A percentile compares a stretch with the other conserved stretches of the same genome.
phyloP scores from a whole-genome alignment of 2,329 filamentous ascomycete species.

The Hirsutella rhossiliensis region DNA sequence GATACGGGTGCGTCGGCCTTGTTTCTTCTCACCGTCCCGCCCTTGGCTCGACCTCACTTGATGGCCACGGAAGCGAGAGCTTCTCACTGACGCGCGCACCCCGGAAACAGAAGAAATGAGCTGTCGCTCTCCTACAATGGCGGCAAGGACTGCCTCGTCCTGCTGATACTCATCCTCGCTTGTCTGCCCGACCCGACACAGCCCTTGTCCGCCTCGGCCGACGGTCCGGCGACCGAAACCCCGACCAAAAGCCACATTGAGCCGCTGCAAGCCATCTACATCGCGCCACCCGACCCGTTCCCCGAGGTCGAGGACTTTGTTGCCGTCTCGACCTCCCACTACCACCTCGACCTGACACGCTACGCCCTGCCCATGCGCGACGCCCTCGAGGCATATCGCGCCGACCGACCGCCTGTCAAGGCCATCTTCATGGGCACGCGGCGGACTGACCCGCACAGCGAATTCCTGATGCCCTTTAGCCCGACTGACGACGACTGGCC shows the following conservation, averaged over 20 bases:
- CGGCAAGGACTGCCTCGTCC: conserved; percentile 92
- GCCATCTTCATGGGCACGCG: conserved; percentile 53
- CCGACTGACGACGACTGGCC: conserved; percentile 86
- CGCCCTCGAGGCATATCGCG: conserved; percentile 67
- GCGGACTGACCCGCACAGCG: conserved; percentile 84
- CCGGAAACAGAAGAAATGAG: conserved; percentile 49
- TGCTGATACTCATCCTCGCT: conserved; percentile 76
- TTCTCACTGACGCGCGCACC: neutral
- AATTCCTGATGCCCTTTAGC: conserved; percentile 68
- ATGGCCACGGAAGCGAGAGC: neutral
- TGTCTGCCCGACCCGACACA: conserved; percentile 28
- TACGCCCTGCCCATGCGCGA: conserved; percentile 71
- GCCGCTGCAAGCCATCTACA: conserved; percentile 71
- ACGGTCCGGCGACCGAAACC: conserved; percentile 13
- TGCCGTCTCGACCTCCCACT: conserved; percentile 46
- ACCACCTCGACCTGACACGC: conserved; percentile 64
- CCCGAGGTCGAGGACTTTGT: conserved; percentile 80
- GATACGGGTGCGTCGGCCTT: conserved; percentile 51
- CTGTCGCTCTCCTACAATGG: conserved; percentile 93
- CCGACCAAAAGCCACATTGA: neutral
- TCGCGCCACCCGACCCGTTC: conserved; percentile 76
- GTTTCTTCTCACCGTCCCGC: neutral
- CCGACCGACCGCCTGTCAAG: conserved; percentile 51
- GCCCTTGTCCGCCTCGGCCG: conserved; percentile 1
- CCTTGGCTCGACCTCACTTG: neutral